These are phyloP conservation scores for Vitis riparia DNA, from an alignment of 164 flowering plant genomes.

Conservation along the genomic window DNA sequence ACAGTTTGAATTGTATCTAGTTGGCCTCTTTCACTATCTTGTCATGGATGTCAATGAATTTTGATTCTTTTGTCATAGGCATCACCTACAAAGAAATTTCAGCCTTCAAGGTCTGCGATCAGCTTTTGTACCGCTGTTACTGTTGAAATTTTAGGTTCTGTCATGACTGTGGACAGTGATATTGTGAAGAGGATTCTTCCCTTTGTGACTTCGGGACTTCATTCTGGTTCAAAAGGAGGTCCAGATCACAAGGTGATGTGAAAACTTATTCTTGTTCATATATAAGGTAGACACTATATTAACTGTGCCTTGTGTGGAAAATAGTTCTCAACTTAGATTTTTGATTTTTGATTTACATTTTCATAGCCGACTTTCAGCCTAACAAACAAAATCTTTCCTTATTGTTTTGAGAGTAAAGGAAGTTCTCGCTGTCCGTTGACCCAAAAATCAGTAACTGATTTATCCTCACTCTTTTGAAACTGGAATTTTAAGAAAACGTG, in stretches of 20 bases:
- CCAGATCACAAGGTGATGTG: constrained; percentile 65
- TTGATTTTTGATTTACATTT: background rate
- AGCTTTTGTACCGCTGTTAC: constrained; percentile 78
- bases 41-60: background rate
- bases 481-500: no score
- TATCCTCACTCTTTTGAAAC: no score
- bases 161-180: constrained; percentile 47
- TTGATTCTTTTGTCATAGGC: constrained; percentile 44
- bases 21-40: constrained; percentile 1
- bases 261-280: background rate
- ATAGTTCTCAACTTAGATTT: background rate
- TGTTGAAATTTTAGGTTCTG: constrained; percentile 67
- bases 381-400: no score
- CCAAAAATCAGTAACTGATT: no score
- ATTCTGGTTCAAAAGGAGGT: constrained; percentile 38
- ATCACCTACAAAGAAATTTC: constrained; percentile 54
- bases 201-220: constrained; percentile 63
- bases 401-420: no score
- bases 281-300: no score
- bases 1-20: background rate
- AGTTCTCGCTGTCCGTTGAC: no score
- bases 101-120: constrained; percentile 51
- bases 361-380: no score
- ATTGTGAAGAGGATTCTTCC: constrained; percentile 63
- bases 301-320: background rate